Base-by-base conservation (phyloP, 164 flowering plant genomes). In the Vitis rupestris region DNA sequence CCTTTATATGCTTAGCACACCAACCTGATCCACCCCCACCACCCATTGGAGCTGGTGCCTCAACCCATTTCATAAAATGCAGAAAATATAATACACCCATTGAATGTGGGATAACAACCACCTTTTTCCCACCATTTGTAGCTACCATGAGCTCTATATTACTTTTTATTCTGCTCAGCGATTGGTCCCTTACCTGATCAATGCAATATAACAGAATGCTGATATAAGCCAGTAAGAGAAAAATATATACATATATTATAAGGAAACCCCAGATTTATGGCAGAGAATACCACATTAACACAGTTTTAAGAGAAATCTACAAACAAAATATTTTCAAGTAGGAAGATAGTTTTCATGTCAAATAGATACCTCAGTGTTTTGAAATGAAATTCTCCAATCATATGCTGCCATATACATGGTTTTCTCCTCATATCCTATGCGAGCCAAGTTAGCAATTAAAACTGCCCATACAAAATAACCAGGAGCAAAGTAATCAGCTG, bases 381-480 rank as follows among this genome's bases (percentile, higher is more conserved):
- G 88, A 77, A 86, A 86, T 54, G 90, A 78, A 30, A 86, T 63
- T 73, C 90, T 83, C 90, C 90, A 86, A 67, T 86, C 88, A 73
- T 86, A 86, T 58, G 90, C 72, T 74, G 90, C 90, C 90, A 86
- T 86, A 62, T 86, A 85, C 90, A 86, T 86, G 54, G 76, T 80
- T 75, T 86, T 86, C 82, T 86, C 90, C 67, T 86, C 90, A 73
- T 86, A 86, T 8, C 90, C 90, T 70, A 86, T 83, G 29, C 82
- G 82, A 51, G 90, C 88, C 74, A 86, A 79, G 75, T 86, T 86
- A 50, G 88, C 88, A 50, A 84, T 86, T 71, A 86, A 64, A 72
- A 86, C 88, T 48, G 90, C 90, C 90, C 90, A 84, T 1, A 86
- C 88, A 69, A 86, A 86, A 73, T 84, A 84, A 59, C 90, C 90